Base-by-base conservation (phyloP, 208 protist genomes). In the Leishmania amazonensis region DNA sequence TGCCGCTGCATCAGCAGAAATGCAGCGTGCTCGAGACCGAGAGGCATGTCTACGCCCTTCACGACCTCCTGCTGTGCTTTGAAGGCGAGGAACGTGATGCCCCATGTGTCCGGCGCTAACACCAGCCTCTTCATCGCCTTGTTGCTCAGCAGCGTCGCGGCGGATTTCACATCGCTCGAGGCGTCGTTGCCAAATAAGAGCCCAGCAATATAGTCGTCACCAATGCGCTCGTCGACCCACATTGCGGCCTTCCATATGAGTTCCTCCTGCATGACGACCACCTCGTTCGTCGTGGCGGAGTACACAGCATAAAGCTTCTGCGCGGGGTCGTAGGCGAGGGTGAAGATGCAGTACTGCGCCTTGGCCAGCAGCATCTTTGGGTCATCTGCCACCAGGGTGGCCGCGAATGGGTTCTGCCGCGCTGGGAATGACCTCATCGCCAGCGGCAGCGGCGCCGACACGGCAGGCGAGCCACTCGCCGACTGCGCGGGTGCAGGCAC, bases 321-420 rank as follows among this genome's bases (percentile, higher is more conserved):
- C 2, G 78, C 57, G 1, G 71, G 35, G 62, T 93, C 87, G 72
- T 90, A 90, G 42, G 91, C 88, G 13, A 97, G 47, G 58, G 91
- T 96, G 74, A 96, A 94, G 60, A 97, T 79, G 80, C 92, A 91
- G 81, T 97, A 97, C 87, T 95, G 93, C 31, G 94, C 84, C 51
- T 91, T 93, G 38, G 93, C 89, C 31, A 97, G 83, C 17, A 97
- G 84, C 76, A 91, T 84, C 79, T 95, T 93, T 28, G 91, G 83
- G 19, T 91, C 85, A 24, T 91, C 82, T 4, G 74, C 74, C 54
- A 81, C 19, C 45, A 90, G 21, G 31, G 86, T 62, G 53, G 80
- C 65, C 1, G 83, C 77, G 74, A 94, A 93, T 28, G 88, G 85
- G 74, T 88, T 95, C 42, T 95, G 91, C 6, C 91, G 89, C 17